These are phyloP conservation scores for Botrytis medusae DNA, from an alignment of 2,329 filamentous ascomycete genomes.

Conservation along the genomic window DNA sequence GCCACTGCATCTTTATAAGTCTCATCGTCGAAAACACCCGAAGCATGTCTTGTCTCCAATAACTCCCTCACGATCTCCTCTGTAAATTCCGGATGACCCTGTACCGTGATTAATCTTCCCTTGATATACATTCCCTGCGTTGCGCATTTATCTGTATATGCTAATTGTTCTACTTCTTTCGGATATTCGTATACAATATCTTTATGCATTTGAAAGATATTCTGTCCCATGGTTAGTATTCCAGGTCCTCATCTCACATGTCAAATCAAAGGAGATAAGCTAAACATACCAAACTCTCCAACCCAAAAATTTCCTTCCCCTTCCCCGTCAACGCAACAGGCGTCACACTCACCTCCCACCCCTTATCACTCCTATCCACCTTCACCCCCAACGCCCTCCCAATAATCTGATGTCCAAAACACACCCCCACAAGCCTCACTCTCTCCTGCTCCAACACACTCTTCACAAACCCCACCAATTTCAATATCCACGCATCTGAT, in stretches of 20 bases:
- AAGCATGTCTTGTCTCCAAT: constrained; percentile 60
- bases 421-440: constrained; percentile 74
- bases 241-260: background rate
- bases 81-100: constrained; percentile 85
- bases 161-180: constrained; percentile 59
- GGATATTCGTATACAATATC: constrained; percentile 71
- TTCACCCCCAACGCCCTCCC: constrained; percentile 67
- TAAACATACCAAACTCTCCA: constrained; percentile 54
- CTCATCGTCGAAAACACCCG: constrained; percentile 69
- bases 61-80: constrained; percentile 69
- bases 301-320: constrained; percentile 70
- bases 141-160: constrained; percentile 62
- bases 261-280: background rate
- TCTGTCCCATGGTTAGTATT: constrained; percentile 44
- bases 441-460: constrained; percentile 58
- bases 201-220: constrained; percentile 82
- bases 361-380: constrained; percentile 64
- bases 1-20: constrained; percentile 67
- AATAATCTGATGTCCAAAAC: constrained; percentile 86
- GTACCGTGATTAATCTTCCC: constrained; percentile 68
- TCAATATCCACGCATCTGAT: constrained; percentile 71
- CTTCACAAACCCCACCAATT: constrained; percentile 67
- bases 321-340: constrained; percentile 65
- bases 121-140: constrained; percentile 80
- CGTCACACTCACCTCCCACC: constrained; percentile 81